Evolutionary conservation across 169 alveolate species (phyloP).

Genomic region (Eimeria zaria): DNA sequence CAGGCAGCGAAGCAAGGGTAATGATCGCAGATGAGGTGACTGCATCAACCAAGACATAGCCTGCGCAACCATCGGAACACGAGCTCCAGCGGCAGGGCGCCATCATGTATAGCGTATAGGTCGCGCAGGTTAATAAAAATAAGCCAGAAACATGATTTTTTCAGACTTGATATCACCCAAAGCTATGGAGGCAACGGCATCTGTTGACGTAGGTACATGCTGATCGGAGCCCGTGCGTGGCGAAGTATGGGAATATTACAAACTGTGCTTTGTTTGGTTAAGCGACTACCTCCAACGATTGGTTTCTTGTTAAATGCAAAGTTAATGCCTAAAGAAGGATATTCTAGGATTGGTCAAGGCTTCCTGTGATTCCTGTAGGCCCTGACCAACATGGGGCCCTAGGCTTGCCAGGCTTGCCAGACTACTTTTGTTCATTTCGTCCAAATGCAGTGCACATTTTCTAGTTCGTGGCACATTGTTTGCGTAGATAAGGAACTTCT

Average conservation of each 20-base stretch:
- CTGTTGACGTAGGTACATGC: neutral
- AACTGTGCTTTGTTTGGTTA: neutral
- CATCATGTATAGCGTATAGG: neutral
- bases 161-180: neutral
- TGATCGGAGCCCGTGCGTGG: neutral
- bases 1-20: neutral
- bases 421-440: neutral
- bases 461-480: neutral
- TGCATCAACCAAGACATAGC: neutral
- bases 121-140: neutral
- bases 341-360: neutral
- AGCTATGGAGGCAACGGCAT: neutral
- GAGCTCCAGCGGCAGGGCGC: conserved; percentile 25
- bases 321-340: neutral
- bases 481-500: neutral
- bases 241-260: neutral
- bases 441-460: neutral
- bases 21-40: neutral
- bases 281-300: neutral
- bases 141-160: neutral
- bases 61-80: neutral
- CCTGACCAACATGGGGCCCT: neutral
- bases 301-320: neutral
- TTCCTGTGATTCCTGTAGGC: neutral
- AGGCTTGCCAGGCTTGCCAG: neutral